Percentiles rank a stretch among this genome's conserved stretches.
These are phyloP conservation scores for Psidium guajava DNA, from an alignment of 345 rosid species.

Conservation along the genomic window DNA sequence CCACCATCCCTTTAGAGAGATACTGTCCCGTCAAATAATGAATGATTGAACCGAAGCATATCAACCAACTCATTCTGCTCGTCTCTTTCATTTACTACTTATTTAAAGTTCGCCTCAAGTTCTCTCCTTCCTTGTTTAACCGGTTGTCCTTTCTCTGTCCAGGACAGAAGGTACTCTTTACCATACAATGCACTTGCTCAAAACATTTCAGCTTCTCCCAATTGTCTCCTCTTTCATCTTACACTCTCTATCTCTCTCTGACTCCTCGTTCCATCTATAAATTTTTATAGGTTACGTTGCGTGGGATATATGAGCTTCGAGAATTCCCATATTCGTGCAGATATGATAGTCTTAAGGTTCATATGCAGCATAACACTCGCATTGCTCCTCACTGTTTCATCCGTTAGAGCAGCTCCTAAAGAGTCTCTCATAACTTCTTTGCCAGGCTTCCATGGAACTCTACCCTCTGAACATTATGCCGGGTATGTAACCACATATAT, in stretches of 20 bases:
- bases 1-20: background rate
- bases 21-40: background rate
- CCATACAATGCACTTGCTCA: background rate
- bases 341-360: background rate
- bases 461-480: constrained; percentile 26
- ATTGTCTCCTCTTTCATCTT: background rate
- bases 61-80: background rate
- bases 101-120: background rate
- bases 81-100: background rate
- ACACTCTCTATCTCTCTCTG: too few relatives aligned
- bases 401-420: constrained; percentile 11
- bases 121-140: background rate
- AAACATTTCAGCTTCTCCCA: background rate
- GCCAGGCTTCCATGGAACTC: constrained; percentile 22
- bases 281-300: background rate
- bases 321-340: background rate
- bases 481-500: constrained; percentile 6
- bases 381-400: background rate
- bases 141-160: background rate
- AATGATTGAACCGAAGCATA: background rate
- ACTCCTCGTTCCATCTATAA: background rate
- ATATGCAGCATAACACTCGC: background rate
- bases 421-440: constrained; percentile 10
- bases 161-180: background rate
- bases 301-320: background rate